A percentile compares a stretch with the other conserved stretches of the same genome.
Evolutionary conservation across 163 green algal species (phyloP).

Genomic region (Picocystis sp.): DNA sequence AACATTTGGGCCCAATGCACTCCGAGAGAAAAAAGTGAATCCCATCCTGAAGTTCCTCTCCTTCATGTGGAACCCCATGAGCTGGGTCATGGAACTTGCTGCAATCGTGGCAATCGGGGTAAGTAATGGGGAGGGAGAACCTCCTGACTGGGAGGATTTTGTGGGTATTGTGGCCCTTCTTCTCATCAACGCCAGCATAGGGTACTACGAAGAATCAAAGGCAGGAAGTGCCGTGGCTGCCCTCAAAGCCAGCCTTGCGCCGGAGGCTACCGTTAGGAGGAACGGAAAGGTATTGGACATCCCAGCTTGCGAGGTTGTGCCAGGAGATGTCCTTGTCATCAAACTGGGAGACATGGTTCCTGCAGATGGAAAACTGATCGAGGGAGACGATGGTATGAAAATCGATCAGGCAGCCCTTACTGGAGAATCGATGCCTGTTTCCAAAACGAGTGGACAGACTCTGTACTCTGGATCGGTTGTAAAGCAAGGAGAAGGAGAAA

Average conservation of each 20-base stretch:
- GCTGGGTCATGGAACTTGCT: constrained; percentile 67
- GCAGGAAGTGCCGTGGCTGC: constrained; percentile 72
- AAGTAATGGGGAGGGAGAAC: constrained; percentile 7
- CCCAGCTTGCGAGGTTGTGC: constrained; percentile 42
- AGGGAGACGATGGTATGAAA: constrained; percentile 27
- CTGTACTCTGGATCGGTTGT: constrained; percentile 66
- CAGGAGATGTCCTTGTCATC: constrained; percentile 59
- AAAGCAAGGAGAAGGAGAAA: constrained; percentile 48
- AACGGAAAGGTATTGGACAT: constrained; percentile 17
- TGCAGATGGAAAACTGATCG: constrained; percentile 32
- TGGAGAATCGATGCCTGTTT: constrained; percentile 75
- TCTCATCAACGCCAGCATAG: constrained; percentile 59
- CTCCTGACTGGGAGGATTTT: constrained; percentile 24
- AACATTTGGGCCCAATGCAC: too few species aligned
- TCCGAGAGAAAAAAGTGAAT: too few species aligned
- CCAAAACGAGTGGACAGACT: constrained; percentile 63
- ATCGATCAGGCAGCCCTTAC: constrained; percentile 82
- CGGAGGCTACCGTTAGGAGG: constrained; percentile 27
- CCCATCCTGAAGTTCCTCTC: constrained; percentile 9
- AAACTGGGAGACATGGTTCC: constrained; percentile 58
- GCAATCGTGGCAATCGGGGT: constrained; percentile 62
- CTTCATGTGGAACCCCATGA: constrained; percentile 66
- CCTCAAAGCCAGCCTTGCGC: constrained; percentile 39
- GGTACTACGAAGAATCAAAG: constrained; percentile 52
- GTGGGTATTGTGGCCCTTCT: constrained; percentile 42